A percentile compares a stretch with the other conserved stretches of the same genome.
Conservation (phyloP, 2,329 filamentous ascomycete species). For the Aspergillus carbonarius region DNA sequence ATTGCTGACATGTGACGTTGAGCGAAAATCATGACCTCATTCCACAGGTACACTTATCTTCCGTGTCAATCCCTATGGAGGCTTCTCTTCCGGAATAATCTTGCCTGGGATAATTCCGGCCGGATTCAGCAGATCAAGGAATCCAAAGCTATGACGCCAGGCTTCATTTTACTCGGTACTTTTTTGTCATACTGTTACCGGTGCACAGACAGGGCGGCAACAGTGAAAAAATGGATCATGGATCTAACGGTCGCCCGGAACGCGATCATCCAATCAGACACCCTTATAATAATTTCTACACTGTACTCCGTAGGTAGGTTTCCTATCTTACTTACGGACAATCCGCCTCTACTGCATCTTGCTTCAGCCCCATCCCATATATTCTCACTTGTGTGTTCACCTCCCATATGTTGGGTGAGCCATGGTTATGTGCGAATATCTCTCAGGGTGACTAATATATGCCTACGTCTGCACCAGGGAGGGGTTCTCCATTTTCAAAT, state of each 20-base stretch:
- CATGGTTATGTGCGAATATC: not conserved
- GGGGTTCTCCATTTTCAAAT: not conserved
- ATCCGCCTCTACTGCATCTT: not conserved
- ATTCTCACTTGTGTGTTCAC: not conserved
- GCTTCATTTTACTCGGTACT: not conserved
- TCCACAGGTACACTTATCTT: not conserved
- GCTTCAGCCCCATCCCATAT: not conserved
- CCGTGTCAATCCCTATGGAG: not conserved
- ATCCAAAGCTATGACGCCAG: conserved; percentile 5
- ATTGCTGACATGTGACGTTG: conserved; percentile 6
- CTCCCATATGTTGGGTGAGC: not conserved
- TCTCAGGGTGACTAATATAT: not conserved
- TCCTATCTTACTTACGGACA: conserved; percentile 4
- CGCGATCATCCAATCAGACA: conserved; percentile 14
- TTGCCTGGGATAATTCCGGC: not conserved
- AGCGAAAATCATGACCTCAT: not conserved
- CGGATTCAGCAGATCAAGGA: not conserved
- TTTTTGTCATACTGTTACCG: not conserved
- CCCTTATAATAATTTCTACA: conserved; percentile 9
- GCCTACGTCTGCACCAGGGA: not conserved
- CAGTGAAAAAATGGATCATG: conserved; percentile 21
- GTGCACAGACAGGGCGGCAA: conserved; percentile 20
- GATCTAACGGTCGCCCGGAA: conserved; percentile 22
- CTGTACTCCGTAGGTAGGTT: no score
- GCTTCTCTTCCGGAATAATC: not conserved